A percentile compares a stretch with the other conserved stretches of the same genome.
Evolutionary conservation across 164 flowering plant species (phyloP).

Genomic region (Liquidambar formosana): DNA sequence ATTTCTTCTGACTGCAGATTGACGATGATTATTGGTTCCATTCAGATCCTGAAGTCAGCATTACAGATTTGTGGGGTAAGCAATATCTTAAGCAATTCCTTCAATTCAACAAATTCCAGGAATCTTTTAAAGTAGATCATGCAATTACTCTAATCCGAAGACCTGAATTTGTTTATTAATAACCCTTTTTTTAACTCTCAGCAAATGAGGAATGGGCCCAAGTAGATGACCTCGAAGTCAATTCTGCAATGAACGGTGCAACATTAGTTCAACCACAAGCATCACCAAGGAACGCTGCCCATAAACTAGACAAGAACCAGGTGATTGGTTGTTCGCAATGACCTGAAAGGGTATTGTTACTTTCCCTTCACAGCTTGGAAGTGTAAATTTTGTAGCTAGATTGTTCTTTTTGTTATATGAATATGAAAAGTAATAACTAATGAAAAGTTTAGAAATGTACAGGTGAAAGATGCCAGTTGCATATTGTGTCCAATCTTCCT

Average conservation of each 20-base stretch:
- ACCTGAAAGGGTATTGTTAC: neutral
- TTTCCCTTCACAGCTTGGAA: neutral
- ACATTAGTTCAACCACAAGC: neutral
- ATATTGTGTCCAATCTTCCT: no score
- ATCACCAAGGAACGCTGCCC: neutral
- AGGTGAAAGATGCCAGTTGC: no score
- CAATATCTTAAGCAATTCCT: neutral
- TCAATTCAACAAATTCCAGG: no score
- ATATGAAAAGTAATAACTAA: neutral
- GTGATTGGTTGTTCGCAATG: constrained; percentile 1
- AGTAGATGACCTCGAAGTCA: constrained; percentile 12
- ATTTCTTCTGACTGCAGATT: constrained; percentile 33
- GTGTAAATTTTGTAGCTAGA: constrained; percentile 13
- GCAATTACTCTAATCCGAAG: no score
- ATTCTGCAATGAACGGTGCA: neutral
- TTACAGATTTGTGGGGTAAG: constrained; percentile 57
- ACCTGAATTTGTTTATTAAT: no score
- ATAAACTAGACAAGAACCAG: neutral
- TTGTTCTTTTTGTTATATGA: neutral
- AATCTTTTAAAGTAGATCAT: no score
- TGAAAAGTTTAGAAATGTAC: no score
- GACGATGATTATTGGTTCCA: constrained; percentile 72
- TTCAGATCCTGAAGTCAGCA: constrained; percentile 51
- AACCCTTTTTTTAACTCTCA: neutral
- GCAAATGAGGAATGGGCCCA: constrained; percentile 22